These are phyloP conservation scores for Trametes cinnabarina DNA, from an alignment of 768 basidiomycete genomes.

Conservation along the genomic window DNA sequence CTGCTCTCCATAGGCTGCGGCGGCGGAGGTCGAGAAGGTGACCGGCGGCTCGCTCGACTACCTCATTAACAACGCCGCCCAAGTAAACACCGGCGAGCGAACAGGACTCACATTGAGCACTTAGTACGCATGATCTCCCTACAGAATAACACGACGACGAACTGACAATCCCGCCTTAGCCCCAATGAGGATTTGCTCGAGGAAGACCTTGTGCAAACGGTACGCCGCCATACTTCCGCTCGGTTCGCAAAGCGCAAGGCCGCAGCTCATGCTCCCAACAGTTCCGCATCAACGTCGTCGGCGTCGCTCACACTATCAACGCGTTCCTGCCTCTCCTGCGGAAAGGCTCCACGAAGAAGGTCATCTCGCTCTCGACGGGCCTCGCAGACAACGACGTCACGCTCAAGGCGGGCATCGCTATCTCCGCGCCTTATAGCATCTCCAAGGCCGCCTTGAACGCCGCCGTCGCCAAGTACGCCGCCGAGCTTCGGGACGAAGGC, in stretches of 20 bases:
- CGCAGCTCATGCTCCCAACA: conserved; percentile 3
- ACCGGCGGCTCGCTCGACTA: conserved; percentile 37
- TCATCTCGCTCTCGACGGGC: conserved; percentile 34
- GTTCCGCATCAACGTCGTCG: conserved; percentile 37
- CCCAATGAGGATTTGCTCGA: conserved; percentile 22
- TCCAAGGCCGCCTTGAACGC: conserved; percentile 40
- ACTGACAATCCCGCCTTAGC: conserved; percentile 1
- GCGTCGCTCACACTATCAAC: conserved; percentile 36
- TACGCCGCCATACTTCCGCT: conserved; percentile 10
- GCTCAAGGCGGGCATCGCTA: conserved; percentile 11
- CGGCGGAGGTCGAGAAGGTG: conserved; percentile 26
- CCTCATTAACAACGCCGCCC: conserved; percentile 39
- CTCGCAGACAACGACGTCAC: conserved; percentile 31
- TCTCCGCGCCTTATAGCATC: conserved; percentile 30
- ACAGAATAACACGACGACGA: background rate
- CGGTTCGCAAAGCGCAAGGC: background rate
- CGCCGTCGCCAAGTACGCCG: conserved; percentile 37
- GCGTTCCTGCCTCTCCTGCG: conserved; percentile 40
- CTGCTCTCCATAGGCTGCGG: conserved; percentile 26
- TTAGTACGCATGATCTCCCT: conserved; percentile 26
- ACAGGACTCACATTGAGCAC: conserved; percentile 13
- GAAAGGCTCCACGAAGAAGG: conserved; percentile 34
- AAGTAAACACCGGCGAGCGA: conserved; percentile 10
- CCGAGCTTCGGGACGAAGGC: conserved; percentile 27
- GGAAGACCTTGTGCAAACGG: conserved; percentile 23